Percentiles rank a stretch among this genome's conserved stretches.
Conservation (phyloP, 73 alveolate species). For the Loxodes magnus region DNA sequence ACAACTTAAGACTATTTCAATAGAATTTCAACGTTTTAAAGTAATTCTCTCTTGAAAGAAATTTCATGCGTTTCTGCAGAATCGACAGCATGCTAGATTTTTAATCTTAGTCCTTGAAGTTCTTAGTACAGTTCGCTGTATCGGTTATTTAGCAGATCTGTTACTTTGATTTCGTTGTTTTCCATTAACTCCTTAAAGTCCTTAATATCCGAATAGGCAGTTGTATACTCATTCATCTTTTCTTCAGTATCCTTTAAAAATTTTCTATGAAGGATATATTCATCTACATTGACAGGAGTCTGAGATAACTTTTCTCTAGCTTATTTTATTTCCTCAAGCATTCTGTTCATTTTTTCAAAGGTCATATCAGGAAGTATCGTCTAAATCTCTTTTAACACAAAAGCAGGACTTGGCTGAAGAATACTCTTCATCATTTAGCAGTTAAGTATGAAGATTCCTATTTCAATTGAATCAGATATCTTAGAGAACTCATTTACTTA, state of each 20-base stretch:
- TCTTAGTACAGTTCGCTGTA: constrained; percentile 42
- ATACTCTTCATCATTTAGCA: constrained; percentile 34
- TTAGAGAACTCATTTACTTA: constrained; percentile 35
- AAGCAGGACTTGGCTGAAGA: constrained; percentile 32
- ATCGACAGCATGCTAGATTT: constrained; percentile 58
- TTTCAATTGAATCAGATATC: constrained; percentile 39
- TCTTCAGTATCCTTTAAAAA: constrained; percentile 35
- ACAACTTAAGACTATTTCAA: constrained; percentile 30
- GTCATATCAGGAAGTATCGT: constrained; percentile 30
- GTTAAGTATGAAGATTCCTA: constrained; percentile 49
- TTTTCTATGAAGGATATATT: constrained; percentile 47
- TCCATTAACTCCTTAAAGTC: constrained; percentile 50
- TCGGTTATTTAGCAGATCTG: constrained; percentile 49
- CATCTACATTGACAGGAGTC: constrained; percentile 52
- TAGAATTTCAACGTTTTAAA: constrained; percentile 15
- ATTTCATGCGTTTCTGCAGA: constrained; percentile 56
- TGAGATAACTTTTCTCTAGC: constrained; percentile 19
- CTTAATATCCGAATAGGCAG: constrained; percentile 40
- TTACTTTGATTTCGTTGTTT: constrained; percentile 40
- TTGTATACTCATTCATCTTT: constrained; percentile 40
- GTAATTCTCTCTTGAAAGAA: constrained; percentile 55
- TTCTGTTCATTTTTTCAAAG: constrained; percentile 24
- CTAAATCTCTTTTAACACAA: constrained; percentile 24
- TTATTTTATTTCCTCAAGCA: constrained; percentile 13
- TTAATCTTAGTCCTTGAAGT: constrained; percentile 36